A percentile compares a stretch with the other conserved stretches of the same genome.
phyloP scores from a whole-genome alignment of 768 basidiomycete genomes.

The Leccinum rimulosum region DNA sequence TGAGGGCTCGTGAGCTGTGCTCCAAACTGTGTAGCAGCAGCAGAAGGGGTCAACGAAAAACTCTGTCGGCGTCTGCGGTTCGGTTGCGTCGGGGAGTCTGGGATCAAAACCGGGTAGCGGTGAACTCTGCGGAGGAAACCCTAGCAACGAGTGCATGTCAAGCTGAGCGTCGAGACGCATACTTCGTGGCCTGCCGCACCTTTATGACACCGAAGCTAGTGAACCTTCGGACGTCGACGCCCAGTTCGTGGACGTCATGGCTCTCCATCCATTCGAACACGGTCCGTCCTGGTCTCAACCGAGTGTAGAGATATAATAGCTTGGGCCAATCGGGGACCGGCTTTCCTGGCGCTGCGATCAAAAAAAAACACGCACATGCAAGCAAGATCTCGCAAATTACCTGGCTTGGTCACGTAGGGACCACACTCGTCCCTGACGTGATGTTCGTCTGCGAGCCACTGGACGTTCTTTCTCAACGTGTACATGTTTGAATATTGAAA shows the following conservation, averaged over 20 bases:
- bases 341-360: constrained; percentile 38
- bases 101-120: constrained; percentile 81
- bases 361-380: constrained; percentile 1
- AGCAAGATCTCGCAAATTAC: constrained; percentile 31
- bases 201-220: constrained; percentile 98
- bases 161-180: background rate
- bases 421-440: constrained; percentile 91
- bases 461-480: constrained; percentile 80
- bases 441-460: constrained; percentile 81
- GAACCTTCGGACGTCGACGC: constrained; percentile 92
- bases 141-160: constrained; percentile 31
- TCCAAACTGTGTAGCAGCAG: constrained; percentile 4
- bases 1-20: constrained; percentile 9
- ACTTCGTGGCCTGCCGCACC: constrained; percentile 34
- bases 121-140: constrained; percentile 93
- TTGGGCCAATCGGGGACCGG: constrained; percentile 82
- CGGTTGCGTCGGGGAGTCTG: constrained; percentile 30
- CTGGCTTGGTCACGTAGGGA: constrained; percentile 80
- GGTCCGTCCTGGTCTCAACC: constrained; percentile 78
- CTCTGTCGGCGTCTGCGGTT: constrained; percentile 32
- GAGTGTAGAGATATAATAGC: constrained; percentile 82
- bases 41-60: constrained; percentile 21
- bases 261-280: constrained; percentile 86
- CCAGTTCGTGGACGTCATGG: constrained; percentile 63
- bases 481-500: constrained; percentile 99